Percentiles rank a stretch among this genome's conserved stretches.
Evolutionary conservation across 306 rosid species (phyloP).

Genomic region (Lupinus albus): DNA sequence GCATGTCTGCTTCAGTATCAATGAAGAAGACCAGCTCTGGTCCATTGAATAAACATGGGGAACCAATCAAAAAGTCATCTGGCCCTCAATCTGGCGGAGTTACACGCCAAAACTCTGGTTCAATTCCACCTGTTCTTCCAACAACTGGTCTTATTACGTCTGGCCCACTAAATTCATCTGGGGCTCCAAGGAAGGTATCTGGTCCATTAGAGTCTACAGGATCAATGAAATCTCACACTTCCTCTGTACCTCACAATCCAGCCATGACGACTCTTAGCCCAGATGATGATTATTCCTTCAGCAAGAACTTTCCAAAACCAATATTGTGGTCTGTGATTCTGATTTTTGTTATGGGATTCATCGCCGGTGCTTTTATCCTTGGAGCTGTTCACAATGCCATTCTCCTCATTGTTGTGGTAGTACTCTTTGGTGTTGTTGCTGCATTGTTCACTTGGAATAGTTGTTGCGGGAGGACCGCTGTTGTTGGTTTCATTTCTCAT

Average conservation of each 20-base stretch:
- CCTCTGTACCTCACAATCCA: constrained; percentile 66
- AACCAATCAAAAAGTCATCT: constrained; percentile 86
- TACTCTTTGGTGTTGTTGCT: constrained; percentile 77
- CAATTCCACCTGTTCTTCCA: constrained; percentile 85
- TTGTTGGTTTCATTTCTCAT: constrained; percentile 63
- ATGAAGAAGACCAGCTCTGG: constrained; percentile 87
- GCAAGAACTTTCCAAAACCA: constrained; percentile 81
- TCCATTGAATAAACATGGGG: constrained; percentile 93
- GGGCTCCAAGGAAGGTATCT: constrained; percentile 88
- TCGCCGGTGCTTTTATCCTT: constrained; percentile 97
- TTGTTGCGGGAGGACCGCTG: constrained; percentile 84
- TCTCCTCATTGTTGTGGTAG: constrained; percentile 79
- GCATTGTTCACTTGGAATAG: constrained; percentile 90
- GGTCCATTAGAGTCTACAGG: constrained; percentile 82
- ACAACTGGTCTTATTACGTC: constrained; percentile 97
- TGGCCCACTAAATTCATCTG: constrained; percentile 89
- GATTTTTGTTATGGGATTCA: constrained; percentile 95
- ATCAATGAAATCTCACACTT: constrained; percentile 75
- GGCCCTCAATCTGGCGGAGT: constrained; percentile 99
- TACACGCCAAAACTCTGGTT: constrained; percentile 93
- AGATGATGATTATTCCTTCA: constrained; percentile 83
- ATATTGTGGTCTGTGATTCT: constrained; percentile 85
- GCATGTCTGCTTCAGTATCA: constrained; percentile 65
- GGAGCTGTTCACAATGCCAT: constrained; percentile 93
- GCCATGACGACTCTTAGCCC: constrained; percentile 77